Evolutionary conservation across 2,329 filamentous ascomycete genomes (phyloP).

Genomic region (Talaromyces pinophilus): DNA sequence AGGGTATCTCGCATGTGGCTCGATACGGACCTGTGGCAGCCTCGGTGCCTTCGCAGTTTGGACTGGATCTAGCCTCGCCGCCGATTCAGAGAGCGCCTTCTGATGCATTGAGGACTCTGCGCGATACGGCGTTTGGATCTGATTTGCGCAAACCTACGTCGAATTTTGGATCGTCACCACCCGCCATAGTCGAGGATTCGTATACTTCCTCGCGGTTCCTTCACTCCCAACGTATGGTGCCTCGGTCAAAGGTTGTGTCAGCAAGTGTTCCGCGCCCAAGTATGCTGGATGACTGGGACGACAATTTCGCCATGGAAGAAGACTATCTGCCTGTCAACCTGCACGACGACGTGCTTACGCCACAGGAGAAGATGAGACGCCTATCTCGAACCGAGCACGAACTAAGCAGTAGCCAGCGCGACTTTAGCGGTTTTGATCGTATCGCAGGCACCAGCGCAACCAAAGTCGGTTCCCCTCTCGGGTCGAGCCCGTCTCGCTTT

Average conservation of each 20-base stretch:
- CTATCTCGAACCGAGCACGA: constrained; percentile 61
- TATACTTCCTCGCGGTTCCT: constrained; percentile 62
- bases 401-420: constrained; percentile 47
- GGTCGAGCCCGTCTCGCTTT: constrained; percentile 64
- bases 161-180: constrained; percentile 59
- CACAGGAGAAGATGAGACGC: constrained; percentile 61
- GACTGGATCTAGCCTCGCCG: constrained; percentile 65
- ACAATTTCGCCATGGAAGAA: constrained; percentile 78
- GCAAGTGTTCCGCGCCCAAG: constrained; percentile 59
- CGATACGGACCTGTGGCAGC: constrained; percentile 87
- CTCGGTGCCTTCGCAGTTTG: constrained; percentile 89
- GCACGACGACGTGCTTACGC: constrained; percentile 64
- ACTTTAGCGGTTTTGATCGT: constrained; percentile 55
- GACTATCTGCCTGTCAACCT: constrained; percentile 77
- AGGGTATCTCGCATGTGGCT: constrained; percentile 88
- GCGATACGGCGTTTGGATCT: constrained; percentile 68
- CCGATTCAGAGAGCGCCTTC: constrained; percentile 67
- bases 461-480: constrained; percentile 58
- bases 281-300: constrained; percentile 60
- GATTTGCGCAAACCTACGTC: constrained; percentile 65
- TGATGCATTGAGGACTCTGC: constrained; percentile 60
- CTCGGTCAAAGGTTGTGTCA: constrained; percentile 57
- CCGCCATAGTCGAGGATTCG: constrained; percentile 60
- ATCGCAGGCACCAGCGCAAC: constrained; percentile 48
- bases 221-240: constrained; percentile 66